A percentile compares a stretch with the other conserved stretches of the same genome.
Evolutionary conservation across 768 basidiomycete genomes (phyloP).

Genomic region (Leucocoprinus sp.): DNA sequence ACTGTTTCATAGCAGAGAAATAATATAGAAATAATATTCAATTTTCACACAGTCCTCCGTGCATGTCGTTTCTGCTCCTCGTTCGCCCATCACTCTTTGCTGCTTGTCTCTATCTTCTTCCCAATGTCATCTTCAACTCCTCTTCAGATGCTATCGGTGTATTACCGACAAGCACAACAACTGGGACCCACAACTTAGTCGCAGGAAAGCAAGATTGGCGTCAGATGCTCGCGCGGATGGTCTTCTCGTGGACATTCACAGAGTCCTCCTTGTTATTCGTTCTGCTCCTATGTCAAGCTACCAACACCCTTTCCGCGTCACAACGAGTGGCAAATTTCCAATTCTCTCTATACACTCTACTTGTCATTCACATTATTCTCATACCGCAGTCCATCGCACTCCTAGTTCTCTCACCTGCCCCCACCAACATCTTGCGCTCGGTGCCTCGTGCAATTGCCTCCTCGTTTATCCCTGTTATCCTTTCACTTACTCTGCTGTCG

Average conservation of each 20-base stretch:
- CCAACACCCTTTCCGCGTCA: conserved; percentile 45
- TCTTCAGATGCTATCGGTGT: not conserved
- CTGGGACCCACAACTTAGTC: not conserved
- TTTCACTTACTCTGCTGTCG: conserved; percentile 55
- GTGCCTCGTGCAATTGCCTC: not conserved
- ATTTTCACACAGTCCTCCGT: not conserved
- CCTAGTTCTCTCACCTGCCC: conserved; percentile 37
- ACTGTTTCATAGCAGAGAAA: too few relatives aligned
- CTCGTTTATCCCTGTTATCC: conserved; percentile 35
- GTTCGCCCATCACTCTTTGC: not conserved
- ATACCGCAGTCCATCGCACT: conserved; percentile 60
- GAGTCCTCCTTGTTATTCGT: conserved; percentile 69
- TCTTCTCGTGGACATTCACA: conserved; percentile 66
- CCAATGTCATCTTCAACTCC: not conserved
- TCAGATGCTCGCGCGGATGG: conserved; percentile 16
- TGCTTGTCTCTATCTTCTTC: conserved; percentile 5
- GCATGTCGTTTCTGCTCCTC: not conserved
- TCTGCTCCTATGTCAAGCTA: conserved; percentile 64
- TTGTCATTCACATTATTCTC: conserved; percentile 53
- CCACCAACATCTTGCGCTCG: conserved; percentile 16
- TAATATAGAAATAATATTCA: too few relatives aligned
- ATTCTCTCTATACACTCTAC: conserved; percentile 53
- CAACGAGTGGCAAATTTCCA: conserved; percentile 61
- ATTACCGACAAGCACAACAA: not conserved
- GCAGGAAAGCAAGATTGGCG: conserved; percentile 6